Base-by-base conservation (phyloP, 177 flowering plant species). In the Vitis hybrid region DNA sequence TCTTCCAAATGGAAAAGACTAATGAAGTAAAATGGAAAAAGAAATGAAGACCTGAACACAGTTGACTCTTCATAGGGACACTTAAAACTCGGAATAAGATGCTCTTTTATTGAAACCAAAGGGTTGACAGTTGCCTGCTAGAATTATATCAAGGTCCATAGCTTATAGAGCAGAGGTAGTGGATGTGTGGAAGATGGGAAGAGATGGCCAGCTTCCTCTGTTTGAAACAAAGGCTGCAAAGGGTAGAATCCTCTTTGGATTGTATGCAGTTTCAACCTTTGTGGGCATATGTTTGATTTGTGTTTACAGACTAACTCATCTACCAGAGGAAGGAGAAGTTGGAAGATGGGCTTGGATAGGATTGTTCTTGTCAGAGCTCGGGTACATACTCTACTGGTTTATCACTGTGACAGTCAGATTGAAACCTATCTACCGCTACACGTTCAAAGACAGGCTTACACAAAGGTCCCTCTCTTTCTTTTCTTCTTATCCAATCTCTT, bases 321-420 rank as follows among this genome's bases (percentile, higher is more conserved):
- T 77, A 18, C 80, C 78, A n/a, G 60, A 13, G 2, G 28, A 38
- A 62, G 62, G 69, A 19, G 57, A 19, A n/a, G 22, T 59, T 4
- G 64, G 66, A 17, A 76, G 70, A 28, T 78, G 76, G 80, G 67
- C 44, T 50, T 62, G 73, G 59, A 28, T 50, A 4, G 51, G 71
- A 12, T 54, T 80, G 59, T 80, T 71, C 13, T 33, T 12, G 2
- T 49, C 83, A 0, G 83, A 82, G 58, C 68, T 77, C 11, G 80
- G 81, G 83, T 77, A 80, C 66, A 74, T 76, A 54, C 49, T 77
- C 55, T 77, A 75, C 20, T 80, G 85, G 83, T 2, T 82, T 24
- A 19, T 77, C 59, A 77, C 73, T 47, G 79, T 80, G 33, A 51
- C 73, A 11, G 14, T 64, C 9, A 81, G 83, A 14, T 80, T 80